Conservation (phyloP, 768 basidiomycete genomes). For the Suillus brevipes region DNA sequence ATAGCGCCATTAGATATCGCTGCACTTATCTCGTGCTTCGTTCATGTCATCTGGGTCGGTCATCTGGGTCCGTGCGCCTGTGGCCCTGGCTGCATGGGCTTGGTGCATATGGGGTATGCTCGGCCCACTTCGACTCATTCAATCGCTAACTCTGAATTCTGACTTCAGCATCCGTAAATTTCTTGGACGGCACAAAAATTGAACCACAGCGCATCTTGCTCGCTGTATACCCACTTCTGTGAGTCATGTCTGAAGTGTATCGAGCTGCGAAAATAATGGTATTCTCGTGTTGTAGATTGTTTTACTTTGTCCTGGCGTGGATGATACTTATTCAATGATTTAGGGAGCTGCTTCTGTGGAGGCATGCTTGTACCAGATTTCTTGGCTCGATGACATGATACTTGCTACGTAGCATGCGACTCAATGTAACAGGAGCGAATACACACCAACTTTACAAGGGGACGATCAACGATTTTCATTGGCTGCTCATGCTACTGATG, state of each 20-base stretch:
- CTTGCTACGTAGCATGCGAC: not conserved
- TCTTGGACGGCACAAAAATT: constrained; percentile 93
- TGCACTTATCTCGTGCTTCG: constrained; percentile 82
- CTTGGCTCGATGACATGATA: not conserved
- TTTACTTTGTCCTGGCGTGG: constrained; percentile 95
- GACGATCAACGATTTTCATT: not conserved
- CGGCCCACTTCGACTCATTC: not conserved
- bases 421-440: not conserved
- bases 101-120: constrained; percentile 97
- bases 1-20: constrained; percentile 92
- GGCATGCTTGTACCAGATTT: not conserved
- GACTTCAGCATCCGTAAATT: constrained; percentile 82
- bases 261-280: constrained; percentile 4
- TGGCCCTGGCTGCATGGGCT: constrained; percentile 85
- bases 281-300: constrained; percentile 51
- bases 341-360: not conserved
- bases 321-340: constrained; percentile 90
- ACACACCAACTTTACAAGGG: not conserved
- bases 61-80: constrained; percentile 84
- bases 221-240: constrained; percentile 96
- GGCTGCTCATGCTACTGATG: too few relatives aligned
- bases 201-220: constrained; percentile 87
- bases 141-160: constrained; percentile 7
- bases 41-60: constrained; percentile 81
- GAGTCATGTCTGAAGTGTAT: constrained; percentile 31